Conservation (phyloP, 331 rosid genomes). For the Stylosanthes scabra region DNA sequence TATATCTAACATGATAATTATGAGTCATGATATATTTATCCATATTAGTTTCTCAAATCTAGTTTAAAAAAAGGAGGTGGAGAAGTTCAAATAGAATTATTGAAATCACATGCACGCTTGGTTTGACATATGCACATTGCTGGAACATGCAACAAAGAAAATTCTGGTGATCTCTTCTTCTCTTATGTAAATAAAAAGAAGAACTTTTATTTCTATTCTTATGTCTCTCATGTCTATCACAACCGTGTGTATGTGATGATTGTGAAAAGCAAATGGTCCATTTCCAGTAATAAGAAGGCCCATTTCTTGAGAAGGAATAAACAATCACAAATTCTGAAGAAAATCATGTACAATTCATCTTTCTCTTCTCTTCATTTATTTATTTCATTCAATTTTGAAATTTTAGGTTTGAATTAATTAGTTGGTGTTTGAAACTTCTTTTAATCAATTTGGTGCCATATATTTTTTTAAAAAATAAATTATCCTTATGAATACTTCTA, state of each 20-base stretch:
- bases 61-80: no score
- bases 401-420: no score
- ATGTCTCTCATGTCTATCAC: not conserved
- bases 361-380: no score
- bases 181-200: conserved; percentile 30
- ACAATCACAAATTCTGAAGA: conserved; percentile 8
- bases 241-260: no score
- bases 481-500: no score
- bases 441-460: no score
- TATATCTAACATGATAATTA: no score
- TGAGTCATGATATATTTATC: no score
- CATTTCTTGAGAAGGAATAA: conserved; percentile 16
- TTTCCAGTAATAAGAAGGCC: conserved; percentile 34
- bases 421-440: no score
- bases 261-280: conserved; percentile 5
- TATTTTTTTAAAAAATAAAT: no score
- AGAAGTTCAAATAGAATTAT: conserved; percentile 11
- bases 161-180: conserved; percentile 14
- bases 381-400: no score
- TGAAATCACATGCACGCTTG: not conserved
- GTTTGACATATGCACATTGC: conserved; percentile 26
- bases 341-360: conserved; percentile 13
- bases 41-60: not conserved
- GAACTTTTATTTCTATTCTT: conserved; percentile 23
- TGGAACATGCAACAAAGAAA: conserved; percentile 7